These are phyloP conservation scores for Hygrophila difformis DNA, from an alignment of 257 asterid species.

Conservation along the genomic window DNA sequence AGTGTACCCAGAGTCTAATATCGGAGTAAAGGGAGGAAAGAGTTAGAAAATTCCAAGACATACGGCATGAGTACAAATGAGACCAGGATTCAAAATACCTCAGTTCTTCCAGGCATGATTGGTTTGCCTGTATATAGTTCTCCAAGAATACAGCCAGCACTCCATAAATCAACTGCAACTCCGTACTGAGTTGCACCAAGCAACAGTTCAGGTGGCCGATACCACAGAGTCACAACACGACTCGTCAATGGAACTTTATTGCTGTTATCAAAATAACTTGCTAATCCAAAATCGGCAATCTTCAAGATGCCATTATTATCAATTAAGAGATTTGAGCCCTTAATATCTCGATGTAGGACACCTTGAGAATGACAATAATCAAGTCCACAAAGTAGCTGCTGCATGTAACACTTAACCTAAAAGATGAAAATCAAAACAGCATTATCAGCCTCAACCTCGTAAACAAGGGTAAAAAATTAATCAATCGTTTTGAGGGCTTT, in stretches of 20 bases:
- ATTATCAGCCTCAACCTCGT: not conserved
- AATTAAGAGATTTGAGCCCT: too few species aligned
- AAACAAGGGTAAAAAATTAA: not conserved
- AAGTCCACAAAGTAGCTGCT: conserved; percentile 54
- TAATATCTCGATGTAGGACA: conserved; percentile 57
- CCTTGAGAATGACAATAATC: conserved; percentile 50
- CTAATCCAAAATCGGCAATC: conserved; percentile 67
- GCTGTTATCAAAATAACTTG: conserved; percentile 35
- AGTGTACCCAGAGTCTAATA: not conserved
- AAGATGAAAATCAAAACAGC: not conserved
- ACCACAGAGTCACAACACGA: conserved; percentile 69
- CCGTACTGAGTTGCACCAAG: conserved; percentile 56
- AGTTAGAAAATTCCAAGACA: not conserved
- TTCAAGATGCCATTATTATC: conserved; percentile 52
- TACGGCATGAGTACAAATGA: not conserved
- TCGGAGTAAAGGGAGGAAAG: not conserved
- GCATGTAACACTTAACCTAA: conserved; percentile 59
- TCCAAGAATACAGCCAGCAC: conserved; percentile 69
- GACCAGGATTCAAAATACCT: conserved; percentile 29
- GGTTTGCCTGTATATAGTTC: conserved; percentile 58
- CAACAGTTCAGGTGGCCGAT: conserved; percentile 64
- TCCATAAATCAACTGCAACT: conserved; percentile 61
- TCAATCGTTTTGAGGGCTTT: not conserved
- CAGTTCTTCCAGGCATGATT: conserved; percentile 74
- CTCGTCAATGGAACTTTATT: conserved; percentile 41